Percentiles rank a stretch among this genome's conserved stretches.
Conservation (phyloP, 2,329 filamentous ascomycete species). For the Phialophora expanda region DNA sequence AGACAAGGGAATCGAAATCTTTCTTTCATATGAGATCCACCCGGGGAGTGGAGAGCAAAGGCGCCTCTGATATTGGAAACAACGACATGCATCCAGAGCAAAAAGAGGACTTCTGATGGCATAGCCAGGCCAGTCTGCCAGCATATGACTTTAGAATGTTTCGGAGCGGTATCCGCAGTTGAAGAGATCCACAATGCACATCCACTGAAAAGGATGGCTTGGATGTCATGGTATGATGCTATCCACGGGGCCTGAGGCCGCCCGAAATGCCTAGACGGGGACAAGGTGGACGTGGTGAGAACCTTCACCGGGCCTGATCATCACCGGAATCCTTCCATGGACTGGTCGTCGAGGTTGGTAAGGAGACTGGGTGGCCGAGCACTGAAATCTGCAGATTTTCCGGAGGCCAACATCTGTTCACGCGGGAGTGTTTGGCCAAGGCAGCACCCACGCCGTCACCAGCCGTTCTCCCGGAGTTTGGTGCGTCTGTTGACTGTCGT, state of each 20-base stretch:
- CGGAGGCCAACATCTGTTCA: not conserved
- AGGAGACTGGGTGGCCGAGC: not conserved
- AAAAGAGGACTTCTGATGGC: not conserved
- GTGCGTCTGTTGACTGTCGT: not conserved
- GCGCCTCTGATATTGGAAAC: constrained; percentile 1
- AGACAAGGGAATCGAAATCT: constrained; percentile 6
- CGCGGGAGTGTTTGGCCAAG: not conserved
- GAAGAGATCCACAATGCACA: not conserved
- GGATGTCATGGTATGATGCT: constrained; percentile 10
- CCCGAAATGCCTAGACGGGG: not conserved
- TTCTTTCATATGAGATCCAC: constrained; percentile 9
- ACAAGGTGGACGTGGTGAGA: not conserved
- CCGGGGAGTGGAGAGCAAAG: not conserved
- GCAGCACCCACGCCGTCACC: not conserved
- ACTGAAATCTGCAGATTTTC: not conserved
- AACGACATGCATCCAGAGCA: not conserved
- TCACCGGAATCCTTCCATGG: not conserved
- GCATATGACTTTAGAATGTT: constrained; percentile 13
- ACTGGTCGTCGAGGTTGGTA: not conserved
- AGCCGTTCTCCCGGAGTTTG: not conserved
- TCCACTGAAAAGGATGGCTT: constrained; percentile 1
- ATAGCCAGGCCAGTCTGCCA: constrained; percentile 5
- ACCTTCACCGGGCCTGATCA: not conserved
- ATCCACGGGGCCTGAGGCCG: constrained; percentile 3
- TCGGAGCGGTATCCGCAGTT: constrained; percentile 7